phyloP scores from a whole-genome alignment of 768 basidiomycete species.

The Termitomyces sp. region DNA sequence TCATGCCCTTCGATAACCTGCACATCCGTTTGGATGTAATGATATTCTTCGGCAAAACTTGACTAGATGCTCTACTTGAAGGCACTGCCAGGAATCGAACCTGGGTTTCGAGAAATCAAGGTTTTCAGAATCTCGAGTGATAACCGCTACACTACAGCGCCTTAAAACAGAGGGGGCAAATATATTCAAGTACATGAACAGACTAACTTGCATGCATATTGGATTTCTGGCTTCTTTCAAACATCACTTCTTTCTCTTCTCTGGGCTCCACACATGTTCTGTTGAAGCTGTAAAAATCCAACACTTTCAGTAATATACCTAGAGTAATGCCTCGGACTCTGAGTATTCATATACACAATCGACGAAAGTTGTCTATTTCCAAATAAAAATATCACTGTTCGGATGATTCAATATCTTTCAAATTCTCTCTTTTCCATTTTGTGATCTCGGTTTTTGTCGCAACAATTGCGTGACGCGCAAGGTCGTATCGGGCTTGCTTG shows the following conservation, averaged over 20 bases:
- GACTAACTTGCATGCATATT: neutral
- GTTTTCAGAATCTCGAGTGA: constrained; percentile 29
- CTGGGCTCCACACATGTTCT: neutral
- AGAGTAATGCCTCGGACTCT: neutral
- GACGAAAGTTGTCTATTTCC: neutral
- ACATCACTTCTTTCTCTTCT: neutral
- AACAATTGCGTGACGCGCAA: constrained; percentile 72
- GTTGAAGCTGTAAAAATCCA: neutral
- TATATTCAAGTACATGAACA: too few relatives aligned
- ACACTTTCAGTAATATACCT: neutral
- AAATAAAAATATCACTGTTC: neutral
- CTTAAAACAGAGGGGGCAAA: neutral
- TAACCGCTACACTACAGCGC: constrained; percentile 31
- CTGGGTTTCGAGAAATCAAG: constrained; percentile 31
- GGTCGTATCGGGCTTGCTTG: constrained; percentile 69
- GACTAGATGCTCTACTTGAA: too few relatives aligned
- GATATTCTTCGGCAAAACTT: too few relatives aligned
- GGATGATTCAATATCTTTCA: constrained; percentile 6
- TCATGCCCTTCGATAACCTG: too few relatives aligned
- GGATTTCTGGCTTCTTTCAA: neutral
- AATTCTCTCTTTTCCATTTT: constrained; percentile 61
- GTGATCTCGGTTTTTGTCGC: constrained; percentile 83
- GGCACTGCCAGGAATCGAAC: constrained; percentile 37
- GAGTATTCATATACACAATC: neutral
- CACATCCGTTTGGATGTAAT: too few relatives aligned